These are phyloP conservation scores for Xerocomus subilludens DNA, from an alignment of 1,284 basidiomycete genomes.

Conservation along the genomic window DNA sequence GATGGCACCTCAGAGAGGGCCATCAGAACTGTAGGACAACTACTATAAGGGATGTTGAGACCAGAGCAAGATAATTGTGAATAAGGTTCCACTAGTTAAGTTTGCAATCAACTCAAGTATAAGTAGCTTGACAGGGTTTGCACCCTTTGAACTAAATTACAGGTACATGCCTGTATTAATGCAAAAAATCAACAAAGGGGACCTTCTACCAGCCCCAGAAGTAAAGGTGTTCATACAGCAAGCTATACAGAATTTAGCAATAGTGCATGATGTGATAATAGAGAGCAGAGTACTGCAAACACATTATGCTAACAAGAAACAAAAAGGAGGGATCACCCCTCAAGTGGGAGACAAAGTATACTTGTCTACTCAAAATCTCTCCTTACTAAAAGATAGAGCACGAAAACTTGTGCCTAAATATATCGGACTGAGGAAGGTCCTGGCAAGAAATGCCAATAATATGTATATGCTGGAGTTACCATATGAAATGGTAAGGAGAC, in stretches of 20 bases:
- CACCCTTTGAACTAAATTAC: conserved; percentile 1
- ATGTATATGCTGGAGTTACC: not conserved
- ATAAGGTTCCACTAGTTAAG: not conserved
- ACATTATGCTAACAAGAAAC: not conserved
- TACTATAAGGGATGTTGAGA: not conserved
- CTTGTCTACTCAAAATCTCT: not conserved
- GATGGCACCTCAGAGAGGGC: conserved; percentile 49
- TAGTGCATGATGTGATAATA: not conserved
- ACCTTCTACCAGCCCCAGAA: not conserved
- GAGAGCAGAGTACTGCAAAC: not conserved
- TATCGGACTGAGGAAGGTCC: not conserved
- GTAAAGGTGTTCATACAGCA: not conserved
- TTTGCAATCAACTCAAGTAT: not conserved
- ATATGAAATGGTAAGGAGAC: not conserved
- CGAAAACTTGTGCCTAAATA: not conserved
- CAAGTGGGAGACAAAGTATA: not conserved
- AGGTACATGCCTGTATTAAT: not conserved
- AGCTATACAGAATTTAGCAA: not conserved
- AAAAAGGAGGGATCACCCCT: not conserved
- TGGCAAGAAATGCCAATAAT: not conserved
- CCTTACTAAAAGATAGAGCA: not conserved
- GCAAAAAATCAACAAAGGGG: not conserved
- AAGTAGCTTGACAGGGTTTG: not conserved
- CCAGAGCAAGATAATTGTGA: not conserved
- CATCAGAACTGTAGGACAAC: conserved; percentile 28